phyloP scores from a whole-genome alignment of 1,284 basidiomycete genomes.

The Cryptococcus sp. region DNA sequence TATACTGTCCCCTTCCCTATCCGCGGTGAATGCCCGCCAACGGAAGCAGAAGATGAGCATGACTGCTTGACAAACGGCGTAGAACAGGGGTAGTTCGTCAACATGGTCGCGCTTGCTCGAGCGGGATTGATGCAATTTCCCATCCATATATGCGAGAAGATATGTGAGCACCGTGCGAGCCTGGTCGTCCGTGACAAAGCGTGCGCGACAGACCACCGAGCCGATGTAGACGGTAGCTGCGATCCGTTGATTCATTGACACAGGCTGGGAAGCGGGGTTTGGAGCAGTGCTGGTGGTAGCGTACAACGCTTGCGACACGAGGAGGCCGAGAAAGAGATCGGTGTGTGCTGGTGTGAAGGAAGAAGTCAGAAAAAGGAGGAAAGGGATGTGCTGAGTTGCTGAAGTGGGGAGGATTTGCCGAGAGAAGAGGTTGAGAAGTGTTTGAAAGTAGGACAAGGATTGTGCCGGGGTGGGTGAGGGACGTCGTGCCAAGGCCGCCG shows the following conservation, averaged over 20 bases:
- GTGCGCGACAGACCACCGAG: constrained; percentile 86
- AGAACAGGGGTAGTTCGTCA: constrained; percentile 66
- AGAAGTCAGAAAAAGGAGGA: constrained; percentile 92
- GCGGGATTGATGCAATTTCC: constrained; percentile 72
- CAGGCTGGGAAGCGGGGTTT: constrained; percentile 27
- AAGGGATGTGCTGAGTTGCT: constrained; percentile 96
- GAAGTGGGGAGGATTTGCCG: constrained; percentile 91
- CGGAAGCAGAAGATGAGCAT: constrained; percentile 99
- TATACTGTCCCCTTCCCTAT: constrained; percentile 59
- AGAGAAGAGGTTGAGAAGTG: constrained; percentile 88
- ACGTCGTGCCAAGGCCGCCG: constrained; percentile 19
- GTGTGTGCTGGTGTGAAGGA: constrained; percentile 86
- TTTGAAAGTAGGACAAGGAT: constrained; percentile 69
- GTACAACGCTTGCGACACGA: constrained; percentile 84
- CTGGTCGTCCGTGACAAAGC: constrained; percentile 75
- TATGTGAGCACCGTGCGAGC: constrained; percentile 76
- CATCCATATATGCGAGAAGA: constrained; percentile 78
- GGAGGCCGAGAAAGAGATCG: constrained; percentile 89
- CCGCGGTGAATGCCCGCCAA: constrained; percentile 63
- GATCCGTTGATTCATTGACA: constrained; percentile 59
- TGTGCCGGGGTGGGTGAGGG: constrained; percentile 33
- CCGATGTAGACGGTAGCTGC: constrained; percentile 91
- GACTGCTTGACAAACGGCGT: constrained; percentile 88
- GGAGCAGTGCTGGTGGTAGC: constrained; percentile 58
- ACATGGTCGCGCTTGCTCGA: constrained; percentile 12